phyloP scores from a whole-genome alignment of 2,329 filamentous ascomycete genomes.

The Beauveria sp. region DNA sequence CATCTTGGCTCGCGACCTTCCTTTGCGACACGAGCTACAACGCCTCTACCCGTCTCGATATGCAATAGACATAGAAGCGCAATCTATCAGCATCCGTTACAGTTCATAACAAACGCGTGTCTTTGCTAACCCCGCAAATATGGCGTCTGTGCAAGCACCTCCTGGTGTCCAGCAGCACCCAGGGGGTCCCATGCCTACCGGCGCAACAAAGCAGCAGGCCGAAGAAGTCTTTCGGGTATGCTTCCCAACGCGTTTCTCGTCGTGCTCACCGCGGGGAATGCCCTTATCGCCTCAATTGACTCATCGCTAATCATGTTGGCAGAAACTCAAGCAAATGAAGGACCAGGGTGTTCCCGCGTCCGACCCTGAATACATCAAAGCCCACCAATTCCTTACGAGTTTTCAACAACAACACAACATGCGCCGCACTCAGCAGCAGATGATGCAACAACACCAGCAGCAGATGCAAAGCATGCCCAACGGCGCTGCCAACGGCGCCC shows the following conservation, averaged over 20 bases:
- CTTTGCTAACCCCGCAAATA: constrained; percentile 35
- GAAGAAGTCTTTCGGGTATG: constrained; percentile 65
- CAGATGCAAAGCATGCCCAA: constrained; percentile 50
- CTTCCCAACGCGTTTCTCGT: constrained; percentile 9
- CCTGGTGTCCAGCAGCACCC: constrained; percentile 63
- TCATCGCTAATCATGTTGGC: constrained; percentile 4
- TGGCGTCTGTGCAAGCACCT: constrained; percentile 74
- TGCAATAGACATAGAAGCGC: constrained; percentile 28
- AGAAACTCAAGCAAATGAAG: constrained; percentile 91
- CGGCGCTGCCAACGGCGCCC: constrained; percentile 45
- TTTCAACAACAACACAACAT: constrained; percentile 61
- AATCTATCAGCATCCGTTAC: constrained; percentile 18
- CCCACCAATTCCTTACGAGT: constrained; percentile 64
- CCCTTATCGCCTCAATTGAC: background rate
- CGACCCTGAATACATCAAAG: constrained; percentile 83
- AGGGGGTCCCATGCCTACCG: constrained; percentile 53
- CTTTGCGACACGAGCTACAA: constrained; percentile 17
- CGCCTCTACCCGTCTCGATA: constrained; percentile 25
- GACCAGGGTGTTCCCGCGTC: constrained; percentile 69
- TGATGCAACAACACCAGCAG: constrained; percentile 31
- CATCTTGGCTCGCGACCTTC: constrained; percentile 4
- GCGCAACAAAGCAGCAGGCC: constrained; percentile 68
- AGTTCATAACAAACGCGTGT: constrained; percentile 18
- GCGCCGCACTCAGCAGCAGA: constrained; percentile 39
- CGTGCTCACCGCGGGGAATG: background rate